Evolutionary conservation across 1,284 basidiomycete genomes (phyloP).

Genomic region (Thelephora terrestris): DNA sequence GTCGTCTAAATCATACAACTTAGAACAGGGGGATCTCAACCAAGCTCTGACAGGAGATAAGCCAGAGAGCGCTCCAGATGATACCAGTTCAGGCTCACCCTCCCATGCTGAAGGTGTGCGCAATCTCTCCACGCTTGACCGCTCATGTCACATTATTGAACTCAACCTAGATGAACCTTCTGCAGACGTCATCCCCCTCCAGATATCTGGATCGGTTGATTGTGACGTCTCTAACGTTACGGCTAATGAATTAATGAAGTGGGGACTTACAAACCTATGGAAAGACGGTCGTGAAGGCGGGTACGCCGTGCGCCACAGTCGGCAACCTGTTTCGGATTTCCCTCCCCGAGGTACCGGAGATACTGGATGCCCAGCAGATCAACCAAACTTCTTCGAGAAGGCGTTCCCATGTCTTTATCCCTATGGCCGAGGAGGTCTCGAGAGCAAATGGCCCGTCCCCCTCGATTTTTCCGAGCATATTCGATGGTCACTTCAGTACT

Average conservation of each 20-base stretch:
- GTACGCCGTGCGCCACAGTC: conserved; percentile 9
- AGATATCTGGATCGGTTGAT: conserved; percentile 7
- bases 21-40: too few species aligned
- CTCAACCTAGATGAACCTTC: conserved; percentile 6
- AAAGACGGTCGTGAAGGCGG: conserved; percentile 10
- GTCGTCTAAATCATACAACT: conserved; percentile 7
- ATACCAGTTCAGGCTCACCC: too few species aligned
- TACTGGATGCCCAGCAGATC: conserved; percentile 6
- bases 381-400: conserved; percentile 17
- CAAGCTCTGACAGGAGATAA: too few species aligned
- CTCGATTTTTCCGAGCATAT: conserved; percentile 25
- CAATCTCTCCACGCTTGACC: too few species aligned
- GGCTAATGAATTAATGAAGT: conserved; percentile 6
- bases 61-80: too few species aligned
- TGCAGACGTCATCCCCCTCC: conserved; percentile 11
- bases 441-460: conserved; percentile 11
- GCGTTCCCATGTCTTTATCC: too few species aligned
- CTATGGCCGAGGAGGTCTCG: conserved; percentile 26
- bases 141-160: too few species aligned
- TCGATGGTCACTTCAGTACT: conserved; percentile 26
- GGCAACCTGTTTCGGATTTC: conserved; percentile 3
- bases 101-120: too few species aligned
- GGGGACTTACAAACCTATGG: conserved; percentile 11
- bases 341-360: background rate
- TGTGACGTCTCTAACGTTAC: conserved; percentile 8